These are phyloP conservation scores for Globisporangium irregulare DNA, from an alignment of 352 stramenopile genomes.

Conservation along the genomic window DNA sequence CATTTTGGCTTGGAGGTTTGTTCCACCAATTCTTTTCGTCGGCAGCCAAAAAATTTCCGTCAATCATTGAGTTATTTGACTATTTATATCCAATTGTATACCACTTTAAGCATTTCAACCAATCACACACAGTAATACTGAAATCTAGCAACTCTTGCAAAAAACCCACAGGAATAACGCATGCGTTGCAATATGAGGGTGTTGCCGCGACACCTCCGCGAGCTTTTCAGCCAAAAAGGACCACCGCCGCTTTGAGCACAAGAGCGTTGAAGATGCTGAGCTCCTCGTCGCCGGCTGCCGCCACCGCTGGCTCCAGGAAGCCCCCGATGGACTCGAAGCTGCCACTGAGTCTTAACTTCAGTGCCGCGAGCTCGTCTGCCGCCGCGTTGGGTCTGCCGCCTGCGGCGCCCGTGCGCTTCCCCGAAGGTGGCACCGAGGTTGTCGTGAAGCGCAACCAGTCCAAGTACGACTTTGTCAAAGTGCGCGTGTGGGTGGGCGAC, in stretches of 20 bases:
- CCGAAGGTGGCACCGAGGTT: slow-evolving; percentile 29
- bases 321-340: slow-evolving; percentile 8
- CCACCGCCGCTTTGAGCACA: background rate
- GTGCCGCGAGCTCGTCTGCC: background rate
- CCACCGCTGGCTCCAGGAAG: background rate
- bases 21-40: slow-evolving; percentile 4
- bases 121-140: background rate
- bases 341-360: slow-evolving; percentile 7
- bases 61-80: background rate
- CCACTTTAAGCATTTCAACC: background rate
- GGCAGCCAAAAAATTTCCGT: background rate
- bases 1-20: slow-evolving; percentile 1
- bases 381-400: background rate
- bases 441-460: slow-evolving; percentile 83
- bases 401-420: slow-evolving; percentile 15
- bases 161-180: too few relatives aligned
- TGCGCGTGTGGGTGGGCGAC: slow-evolving; percentile 88
- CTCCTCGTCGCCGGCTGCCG: background rate
- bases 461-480: slow-evolving; percentile 90
- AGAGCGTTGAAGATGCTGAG: slow-evolving; percentile 10
- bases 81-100: background rate
- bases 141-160: background rate
- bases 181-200: background rate
- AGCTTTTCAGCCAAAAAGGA: background rate
- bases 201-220: background rate